A percentile compares a stretch with the other conserved stretches of the same genome.
Conservation (phyloP, 441 rosid species). For the Pelargonium cotyledonis region DNA sequence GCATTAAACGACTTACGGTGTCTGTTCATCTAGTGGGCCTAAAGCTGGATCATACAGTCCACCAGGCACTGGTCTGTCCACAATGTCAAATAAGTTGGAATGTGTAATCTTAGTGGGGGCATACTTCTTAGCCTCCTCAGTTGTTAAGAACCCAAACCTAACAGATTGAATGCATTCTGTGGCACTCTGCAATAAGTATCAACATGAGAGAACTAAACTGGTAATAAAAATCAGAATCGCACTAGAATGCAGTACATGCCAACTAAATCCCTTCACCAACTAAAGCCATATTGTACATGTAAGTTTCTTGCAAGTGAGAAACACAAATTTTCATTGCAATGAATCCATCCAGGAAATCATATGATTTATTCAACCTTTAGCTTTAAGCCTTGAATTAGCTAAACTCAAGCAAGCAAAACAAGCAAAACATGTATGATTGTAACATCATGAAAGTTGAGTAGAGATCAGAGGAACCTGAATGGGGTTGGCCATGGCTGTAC, state of each 20-base stretch:
- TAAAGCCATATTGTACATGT: too few species aligned
- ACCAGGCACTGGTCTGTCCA: conserved; percentile 22
- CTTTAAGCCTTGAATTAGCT: too few species aligned
- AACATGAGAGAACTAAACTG: neutral
- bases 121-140: conserved; percentile 21
- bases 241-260: neutral
- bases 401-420: too few species aligned
- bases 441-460: too few species aligned
- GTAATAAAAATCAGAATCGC: neutral
- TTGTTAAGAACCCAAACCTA: conserved; percentile 20
- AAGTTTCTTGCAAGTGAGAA: too few species aligned
- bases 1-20: conserved; percentile 13
- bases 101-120: conserved; percentile 19
- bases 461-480: too few species aligned
- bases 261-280: neutral
- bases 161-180: conserved; percentile 19
- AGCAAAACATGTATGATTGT: too few species aligned
- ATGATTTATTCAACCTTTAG: too few species aligned
- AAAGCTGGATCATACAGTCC: conserved; percentile 25
- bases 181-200: conserved; percentile 18
- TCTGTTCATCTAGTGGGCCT: conserved; percentile 20
- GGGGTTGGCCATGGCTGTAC: too few species aligned
- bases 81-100: conserved; percentile 17
- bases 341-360: too few species aligned
- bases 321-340: too few species aligned